Evolutionary conservation across 148 eudicot genomes (phyloP), one percentile per base, ranked within the genome.

Genomic region (Rhododendron williamsianum): DNA sequence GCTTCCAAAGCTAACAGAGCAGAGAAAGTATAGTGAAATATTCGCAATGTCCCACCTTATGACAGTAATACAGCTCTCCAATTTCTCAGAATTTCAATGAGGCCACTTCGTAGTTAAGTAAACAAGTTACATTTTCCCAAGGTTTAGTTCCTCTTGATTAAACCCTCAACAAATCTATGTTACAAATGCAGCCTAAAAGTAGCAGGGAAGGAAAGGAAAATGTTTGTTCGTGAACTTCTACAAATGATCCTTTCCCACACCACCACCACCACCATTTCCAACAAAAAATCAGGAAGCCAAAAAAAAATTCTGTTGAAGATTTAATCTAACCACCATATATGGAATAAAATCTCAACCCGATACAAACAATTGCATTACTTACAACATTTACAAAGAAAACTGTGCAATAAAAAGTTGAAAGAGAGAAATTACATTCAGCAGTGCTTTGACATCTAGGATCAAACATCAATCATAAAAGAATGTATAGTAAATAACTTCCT

Each of bases 391-490:
- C 25, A 82, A 3, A 69, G 1, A 8, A 67, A 18, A 46, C 5
- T 30, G 79, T 9, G 65, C 33, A 49, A 71, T 30, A 30, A 51
- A 83, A 83, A 19, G 43, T 46, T 60, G 45, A 82, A 69, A 43
- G 13, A 82, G 76, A 82, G 74, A 41, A 82, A 82, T n/a, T 35
- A 9, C 18, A 83, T 38, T 46, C 77, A 67, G 36, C 56, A 65
- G 69, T 45, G 54, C 36, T 83, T 83, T 83, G 78, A 83, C 43
- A 46, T 69, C 36, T 33, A 72, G 46, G 30, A 72, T 48, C 79
- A 72, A 83, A 43, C 3, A 18, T 33, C 78, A 27, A 69, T 23
- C 58, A 67, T 45, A 27, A 33, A 82, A 82, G n/a, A 51, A n/a
- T 12, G 52, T 33, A 35, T 23, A 9, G 15, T 38, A 12, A 23